phyloP scores from a whole-genome alignment of 2,329 filamentous ascomycete species.

The Nothophoma quercina region DNA sequence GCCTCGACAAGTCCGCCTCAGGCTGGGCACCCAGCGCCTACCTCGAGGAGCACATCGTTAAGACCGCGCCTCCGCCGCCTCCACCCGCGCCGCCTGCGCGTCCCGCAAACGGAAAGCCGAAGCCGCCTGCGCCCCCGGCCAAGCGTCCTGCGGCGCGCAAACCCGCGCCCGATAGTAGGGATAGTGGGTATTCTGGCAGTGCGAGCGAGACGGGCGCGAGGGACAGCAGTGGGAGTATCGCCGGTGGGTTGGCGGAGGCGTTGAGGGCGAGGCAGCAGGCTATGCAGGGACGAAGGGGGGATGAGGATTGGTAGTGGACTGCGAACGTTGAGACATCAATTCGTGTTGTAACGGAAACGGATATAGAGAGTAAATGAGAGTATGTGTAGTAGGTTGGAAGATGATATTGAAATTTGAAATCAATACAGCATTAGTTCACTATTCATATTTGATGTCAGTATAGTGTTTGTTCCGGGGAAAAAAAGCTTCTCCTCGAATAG shows the following conservation, averaged over 20 bases:
- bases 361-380: background rate
- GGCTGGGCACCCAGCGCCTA: conserved; percentile 96
- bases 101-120: conserved; percentile 73
- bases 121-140: conserved; percentile 77
- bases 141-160: conserved; percentile 81
- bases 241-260: conserved; percentile 60
- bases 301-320: conserved; percentile 45
- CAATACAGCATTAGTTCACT: background rate
- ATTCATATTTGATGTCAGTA: background rate
- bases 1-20: conserved; percentile 70
- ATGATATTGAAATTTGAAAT: background rate
- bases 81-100: conserved; percentile 60
- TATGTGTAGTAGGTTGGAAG: background rate
- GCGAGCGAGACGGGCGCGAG: conserved; percentile 49
- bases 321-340: too few relatives aligned
- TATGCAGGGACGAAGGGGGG: conserved; percentile 53
- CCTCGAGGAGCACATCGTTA: conserved; percentile 77
- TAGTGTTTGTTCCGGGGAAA: background rate
- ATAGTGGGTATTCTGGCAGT: conserved; percentile 61
- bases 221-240: conserved; percentile 54
- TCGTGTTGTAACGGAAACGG: too few relatives aligned
- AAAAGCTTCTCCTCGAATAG: conserved; percentile 10
- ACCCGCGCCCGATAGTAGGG: conserved; percentile 73
- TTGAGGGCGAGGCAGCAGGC: conserved; percentile 58
- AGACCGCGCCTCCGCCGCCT: conserved; percentile 62